Base-by-base conservation (phyloP, 305 asterid genomes). In the Fraxinus latifolia region DNA sequence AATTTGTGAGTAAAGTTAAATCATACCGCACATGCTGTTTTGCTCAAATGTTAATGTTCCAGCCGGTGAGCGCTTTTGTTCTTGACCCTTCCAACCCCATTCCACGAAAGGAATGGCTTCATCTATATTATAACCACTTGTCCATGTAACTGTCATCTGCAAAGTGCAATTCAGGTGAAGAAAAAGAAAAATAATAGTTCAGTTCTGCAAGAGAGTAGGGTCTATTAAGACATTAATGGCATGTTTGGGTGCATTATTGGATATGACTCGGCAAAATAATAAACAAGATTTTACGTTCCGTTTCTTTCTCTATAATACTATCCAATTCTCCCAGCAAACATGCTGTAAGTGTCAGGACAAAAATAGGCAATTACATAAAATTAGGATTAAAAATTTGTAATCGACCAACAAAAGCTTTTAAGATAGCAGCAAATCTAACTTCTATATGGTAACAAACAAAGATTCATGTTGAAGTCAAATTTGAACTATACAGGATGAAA, bases 141-240 rank as follows among this genome's bases (percentile, higher is more conserved):
- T 95, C 99, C 99, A 93, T 27, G 99, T 93, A 29, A 95, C 88
- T 12, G 99, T 91, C 99, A 95, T 95, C 99, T 95, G 90, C 79
- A 86, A 82, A 23, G 29, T 19, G 15, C 8, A 62, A 25, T 19
- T 17, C 67, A 17, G 67, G 4, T 17, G 67, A 7, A 6, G 67
- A 19, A 55, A 55, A n/a, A 53, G 17, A 47, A 44, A 44, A 12
- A 44, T 2, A 12, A 44, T 44, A 44, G 60, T 50, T 50, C 60
- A 50, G 7, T 50, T 44, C 55, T 44, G 17, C 55, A 44, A 44
- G 55, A 44, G 5, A 44, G 17, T 44, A 44, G 5, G 55, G 17
- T 3, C 17, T 44, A 44, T 44, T 44, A 44, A 44, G 17, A 14
- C 58, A 14, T 14, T 15, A 53, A n/a, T n/a, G 62, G 62, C 62